Conservation (phyloP, 306 rosid genomes). For the Trifolium pratense region DNA sequence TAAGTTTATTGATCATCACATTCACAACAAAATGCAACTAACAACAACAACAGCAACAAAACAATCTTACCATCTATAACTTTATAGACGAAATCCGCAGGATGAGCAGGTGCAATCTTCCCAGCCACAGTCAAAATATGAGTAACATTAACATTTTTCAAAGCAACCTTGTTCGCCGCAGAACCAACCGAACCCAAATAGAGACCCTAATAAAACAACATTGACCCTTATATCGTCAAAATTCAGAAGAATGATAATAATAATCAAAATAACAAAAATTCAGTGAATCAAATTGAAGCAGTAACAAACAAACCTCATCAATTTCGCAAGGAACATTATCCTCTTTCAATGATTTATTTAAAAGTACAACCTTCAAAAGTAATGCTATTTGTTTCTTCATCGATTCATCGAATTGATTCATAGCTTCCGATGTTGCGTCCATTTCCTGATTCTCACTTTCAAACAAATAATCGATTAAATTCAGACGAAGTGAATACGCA, state of each 20-base stretch:
- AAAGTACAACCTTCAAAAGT: conserved; percentile 41
- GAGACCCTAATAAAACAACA: conserved; percentile 59
- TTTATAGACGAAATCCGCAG: conserved; percentile 66
- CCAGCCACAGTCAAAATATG: conserved; percentile 78
- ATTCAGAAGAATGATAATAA: not conserved
- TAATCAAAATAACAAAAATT: not conserved
- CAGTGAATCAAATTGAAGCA: not conserved
- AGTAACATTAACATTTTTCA: conserved; percentile 65
- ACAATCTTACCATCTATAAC: conserved; percentile 56
- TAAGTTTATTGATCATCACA: not conserved
- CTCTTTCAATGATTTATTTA: conserved; percentile 41
- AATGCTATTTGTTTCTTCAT: conserved; percentile 47
- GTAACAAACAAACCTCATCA: conserved; percentile 67
- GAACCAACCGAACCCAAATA: conserved; percentile 81
- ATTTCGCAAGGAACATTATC: conserved; percentile 67
- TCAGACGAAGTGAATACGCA: not conserved
- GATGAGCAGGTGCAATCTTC: conserved; percentile 56
- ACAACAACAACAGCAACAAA: not conserved
- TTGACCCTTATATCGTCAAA: not conserved
- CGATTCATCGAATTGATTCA: conserved; percentile 49
- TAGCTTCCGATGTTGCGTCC: conserved; percentile 37
- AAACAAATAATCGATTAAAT: conserved; percentile 23
- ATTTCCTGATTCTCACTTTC: conserved; percentile 7
- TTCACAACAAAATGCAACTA: no score
- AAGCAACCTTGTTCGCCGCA: conserved; percentile 59